These are phyloP conservation scores for Colletotrichum sp. DNA, from an alignment of 2,329 filamentous ascomycete genomes.

Conservation along the genomic window DNA sequence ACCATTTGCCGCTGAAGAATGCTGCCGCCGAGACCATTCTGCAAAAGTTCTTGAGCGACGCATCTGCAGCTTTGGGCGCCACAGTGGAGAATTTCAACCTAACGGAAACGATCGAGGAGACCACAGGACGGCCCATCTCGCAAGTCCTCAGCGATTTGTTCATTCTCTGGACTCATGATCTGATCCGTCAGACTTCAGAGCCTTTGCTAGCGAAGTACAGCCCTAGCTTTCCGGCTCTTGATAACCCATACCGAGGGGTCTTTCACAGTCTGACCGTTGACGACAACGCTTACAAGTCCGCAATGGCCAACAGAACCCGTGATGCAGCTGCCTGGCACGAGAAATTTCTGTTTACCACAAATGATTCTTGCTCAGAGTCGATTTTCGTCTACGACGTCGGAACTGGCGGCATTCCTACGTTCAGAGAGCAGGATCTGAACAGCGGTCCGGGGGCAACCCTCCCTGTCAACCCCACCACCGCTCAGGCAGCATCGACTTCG, in stretches of 20 bases:
- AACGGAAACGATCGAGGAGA: constrained; percentile 27
- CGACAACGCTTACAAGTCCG: neutral
- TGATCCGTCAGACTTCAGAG: neutral
- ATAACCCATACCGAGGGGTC: neutral
- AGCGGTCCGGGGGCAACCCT: constrained; percentile 30
- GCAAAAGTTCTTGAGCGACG: constrained; percentile 37
- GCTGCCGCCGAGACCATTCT: constrained; percentile 27
- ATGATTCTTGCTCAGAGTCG: constrained; percentile 37
- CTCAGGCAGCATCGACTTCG: constrained; percentile 22
- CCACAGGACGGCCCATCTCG: neutral
- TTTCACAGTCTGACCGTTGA: neutral
- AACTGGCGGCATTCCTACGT: constrained; percentile 43
- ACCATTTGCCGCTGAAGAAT: constrained; percentile 34
- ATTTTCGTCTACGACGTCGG: constrained; percentile 47
- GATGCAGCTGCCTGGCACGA: neutral
- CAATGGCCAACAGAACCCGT: neutral
- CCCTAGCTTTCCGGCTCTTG: neutral
- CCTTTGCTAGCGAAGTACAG: neutral
- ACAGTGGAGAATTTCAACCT: constrained; percentile 40
- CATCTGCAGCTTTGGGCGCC: constrained; percentile 40
- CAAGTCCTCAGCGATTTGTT: neutral
- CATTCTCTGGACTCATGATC: neutral
- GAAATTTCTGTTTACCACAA: neutral
- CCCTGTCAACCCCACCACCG: constrained; percentile 30
- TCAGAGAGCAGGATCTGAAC: constrained; percentile 37